Percentiles rank a stretch among this genome's conserved stretches.
phyloP scores from a whole-genome alignment of 2,329 filamentous ascomycete genomes.

The Alternaria consortialis region DNA sequence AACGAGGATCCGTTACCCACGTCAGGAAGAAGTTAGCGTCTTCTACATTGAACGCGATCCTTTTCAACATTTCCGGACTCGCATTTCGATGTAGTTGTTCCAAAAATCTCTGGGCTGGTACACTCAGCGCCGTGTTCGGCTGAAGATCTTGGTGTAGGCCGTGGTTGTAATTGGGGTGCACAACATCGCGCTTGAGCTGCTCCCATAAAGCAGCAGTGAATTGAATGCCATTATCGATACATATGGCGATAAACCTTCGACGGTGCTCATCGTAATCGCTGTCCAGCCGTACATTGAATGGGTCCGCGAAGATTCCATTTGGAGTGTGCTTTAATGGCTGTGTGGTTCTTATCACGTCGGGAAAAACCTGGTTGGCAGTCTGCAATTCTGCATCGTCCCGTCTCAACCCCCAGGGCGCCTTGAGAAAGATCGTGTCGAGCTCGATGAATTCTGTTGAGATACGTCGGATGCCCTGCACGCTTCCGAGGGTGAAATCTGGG shows the following conservation, averaged over 20 bases:
- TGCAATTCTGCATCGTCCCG: not conserved
- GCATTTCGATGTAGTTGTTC: constrained; percentile 6
- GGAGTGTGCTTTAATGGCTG: not conserved
- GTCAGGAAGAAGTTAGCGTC: constrained; percentile 26
- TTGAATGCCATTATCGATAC: constrained; percentile 15
- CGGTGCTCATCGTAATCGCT: constrained; percentile 8
- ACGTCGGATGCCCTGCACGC: constrained; percentile 14
- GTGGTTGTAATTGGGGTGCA: constrained; percentile 23
- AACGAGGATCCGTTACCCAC: constrained; percentile 28
- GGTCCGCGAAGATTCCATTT: not conserved
- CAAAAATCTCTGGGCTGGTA: constrained; percentile 14
- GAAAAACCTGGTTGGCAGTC: not conserved
- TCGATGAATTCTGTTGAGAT: constrained; percentile 19
- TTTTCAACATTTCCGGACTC: not conserved
- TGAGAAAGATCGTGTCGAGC: constrained; percentile 22
- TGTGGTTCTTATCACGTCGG: constrained; percentile 3
- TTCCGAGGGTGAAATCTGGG: constrained; percentile 10
- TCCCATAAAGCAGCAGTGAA: constrained; percentile 24
- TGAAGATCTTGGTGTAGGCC: constrained; percentile 13
- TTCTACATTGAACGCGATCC: constrained; percentile 6
- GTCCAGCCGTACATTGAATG: not conserved
- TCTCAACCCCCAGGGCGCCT: not conserved
- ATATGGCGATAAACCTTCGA: constrained; percentile 24
- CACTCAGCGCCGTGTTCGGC: constrained; percentile 7
- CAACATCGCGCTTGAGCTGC: constrained; percentile 22